phyloP scores from a whole-genome alignment of 352 stramenopile species.

The Plasmopara muralis region DNA sequence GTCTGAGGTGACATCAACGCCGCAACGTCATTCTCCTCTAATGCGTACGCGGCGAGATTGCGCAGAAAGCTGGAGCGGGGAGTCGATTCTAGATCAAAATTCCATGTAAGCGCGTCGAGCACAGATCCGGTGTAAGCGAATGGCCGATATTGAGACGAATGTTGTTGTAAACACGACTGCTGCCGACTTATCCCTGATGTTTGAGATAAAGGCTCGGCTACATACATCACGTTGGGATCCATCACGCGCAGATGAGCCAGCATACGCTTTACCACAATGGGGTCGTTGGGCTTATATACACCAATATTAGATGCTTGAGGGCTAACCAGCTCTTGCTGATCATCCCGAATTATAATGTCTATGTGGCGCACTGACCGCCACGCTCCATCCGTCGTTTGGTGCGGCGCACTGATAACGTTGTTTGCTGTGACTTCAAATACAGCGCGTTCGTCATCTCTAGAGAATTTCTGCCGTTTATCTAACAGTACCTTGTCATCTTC shows the following conservation, averaged over 20 bases:
- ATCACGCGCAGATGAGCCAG: conserved; percentile 40
- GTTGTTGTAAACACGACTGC: conserved; percentile 13
- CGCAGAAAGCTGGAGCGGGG: conserved; percentile 55
- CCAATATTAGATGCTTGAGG: conserved; percentile 70
- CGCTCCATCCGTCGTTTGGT: conserved; percentile 47
- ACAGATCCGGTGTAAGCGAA: conserved; percentile 54
- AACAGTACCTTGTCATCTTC: conserved; percentile 26
- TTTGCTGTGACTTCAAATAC: conserved; percentile 51
- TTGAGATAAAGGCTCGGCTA: conserved; percentile 19
- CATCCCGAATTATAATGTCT: conserved; percentile 39
- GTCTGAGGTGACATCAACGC: conserved; percentile 40
- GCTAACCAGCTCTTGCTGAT: conserved; percentile 43
- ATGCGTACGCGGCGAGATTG: conserved; percentile 53
- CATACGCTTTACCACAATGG: conserved; percentile 40
- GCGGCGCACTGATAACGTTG: conserved; percentile 47
- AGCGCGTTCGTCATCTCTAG: conserved; percentile 32
- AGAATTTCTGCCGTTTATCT: conserved; percentile 22
- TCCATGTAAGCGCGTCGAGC: conserved; percentile 67
- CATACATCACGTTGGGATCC: conserved; percentile 45
- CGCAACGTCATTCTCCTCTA: conserved; percentile 40
- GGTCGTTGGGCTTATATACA: conserved; percentile 69
- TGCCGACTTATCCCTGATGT: conserved; percentile 1
- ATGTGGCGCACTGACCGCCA: conserved; percentile 68
- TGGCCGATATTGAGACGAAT: conserved; percentile 25
- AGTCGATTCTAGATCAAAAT: conserved; percentile 63